phyloP scores from a whole-genome alignment of 2,329 filamentous ascomycete genomes.

The Nigrospora sphaerica region DNA sequence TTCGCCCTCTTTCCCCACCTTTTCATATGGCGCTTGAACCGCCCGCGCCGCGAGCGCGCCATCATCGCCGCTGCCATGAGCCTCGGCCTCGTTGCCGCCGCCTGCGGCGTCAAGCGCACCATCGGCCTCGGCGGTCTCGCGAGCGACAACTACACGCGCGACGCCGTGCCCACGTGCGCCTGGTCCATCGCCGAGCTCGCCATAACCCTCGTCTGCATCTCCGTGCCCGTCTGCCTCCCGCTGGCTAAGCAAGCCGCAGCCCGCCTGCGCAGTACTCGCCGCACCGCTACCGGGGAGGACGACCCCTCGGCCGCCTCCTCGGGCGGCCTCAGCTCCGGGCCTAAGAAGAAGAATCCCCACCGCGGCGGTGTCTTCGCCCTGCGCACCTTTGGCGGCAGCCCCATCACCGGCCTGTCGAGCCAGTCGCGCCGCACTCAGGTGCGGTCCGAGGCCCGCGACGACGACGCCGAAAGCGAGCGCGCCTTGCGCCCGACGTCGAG shows the following conservation, averaged over 20 bases:
- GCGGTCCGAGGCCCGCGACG: neutral
- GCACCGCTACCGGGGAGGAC: neutral
- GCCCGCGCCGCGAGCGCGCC: neutral
- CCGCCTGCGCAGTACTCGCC: neutral
- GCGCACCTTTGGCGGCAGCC: neutral
- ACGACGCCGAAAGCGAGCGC: neutral
- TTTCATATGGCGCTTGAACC: slow-evolving; percentile 1
- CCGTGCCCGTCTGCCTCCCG: neutral
- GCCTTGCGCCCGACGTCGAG: too few relatives aligned
- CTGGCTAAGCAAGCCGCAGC: neutral
- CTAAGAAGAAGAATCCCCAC: neutral
- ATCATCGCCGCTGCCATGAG: slow-evolving; percentile 2
- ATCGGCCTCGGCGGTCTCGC: neutral
- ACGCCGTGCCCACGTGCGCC: neutral
- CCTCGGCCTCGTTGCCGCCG: neutral
- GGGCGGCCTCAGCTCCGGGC: neutral
- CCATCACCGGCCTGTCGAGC: neutral
- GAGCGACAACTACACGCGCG: slow-evolving; percentile 1
- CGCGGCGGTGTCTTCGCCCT: neutral
- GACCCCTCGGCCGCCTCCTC: too few relatives aligned
- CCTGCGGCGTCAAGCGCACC: slow-evolving; percentile 3
- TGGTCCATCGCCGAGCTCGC: slow-evolving; percentile 2
- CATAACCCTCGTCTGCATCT: slow-evolving; percentile 1
- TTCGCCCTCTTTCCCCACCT: slow-evolving; percentile 1
- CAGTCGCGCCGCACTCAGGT: neutral